A percentile compares a stretch with the other conserved stretches of the same genome.
phyloP scores from a whole-genome alignment of 2,329 filamentous ascomycete species.

The Neonectria coccinea region DNA sequence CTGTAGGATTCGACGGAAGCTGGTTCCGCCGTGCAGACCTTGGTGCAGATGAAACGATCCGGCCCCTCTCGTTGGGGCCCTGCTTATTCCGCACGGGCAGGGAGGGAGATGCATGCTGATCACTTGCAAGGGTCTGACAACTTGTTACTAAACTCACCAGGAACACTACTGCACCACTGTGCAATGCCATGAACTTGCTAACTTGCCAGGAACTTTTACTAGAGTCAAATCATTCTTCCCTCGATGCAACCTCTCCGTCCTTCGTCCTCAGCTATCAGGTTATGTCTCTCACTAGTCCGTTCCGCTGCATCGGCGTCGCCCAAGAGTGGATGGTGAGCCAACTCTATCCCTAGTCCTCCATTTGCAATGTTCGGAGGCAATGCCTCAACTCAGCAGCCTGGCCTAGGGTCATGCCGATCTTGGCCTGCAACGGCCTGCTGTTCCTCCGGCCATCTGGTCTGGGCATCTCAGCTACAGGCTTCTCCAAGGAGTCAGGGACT shows the following conservation, averaged over 20 bases:
- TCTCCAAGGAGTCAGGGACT: background rate
- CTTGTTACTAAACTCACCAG: background rate
- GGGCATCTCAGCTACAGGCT: conserved; percentile 7
- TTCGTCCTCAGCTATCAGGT: background rate
- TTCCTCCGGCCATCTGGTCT: conserved; percentile 12
- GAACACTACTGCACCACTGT: background rate
- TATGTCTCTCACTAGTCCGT: background rate
- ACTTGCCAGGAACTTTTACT: background rate
- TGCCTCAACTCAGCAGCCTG: background rate
- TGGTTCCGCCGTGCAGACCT: conserved; percentile 12
- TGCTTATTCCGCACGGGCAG: conserved; percentile 6
- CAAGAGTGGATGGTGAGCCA: background rate
- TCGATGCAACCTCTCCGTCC: background rate
- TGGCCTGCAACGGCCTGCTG: conserved; percentile 1
- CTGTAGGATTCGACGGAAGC: conserved; percentile 4
- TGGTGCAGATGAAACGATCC: conserved; percentile 19
- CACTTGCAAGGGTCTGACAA: background rate
- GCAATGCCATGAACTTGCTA: background rate
- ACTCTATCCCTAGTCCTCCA: background rate
- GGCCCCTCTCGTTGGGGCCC: conserved; percentile 9
- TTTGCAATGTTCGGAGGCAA: conserved; percentile 7
- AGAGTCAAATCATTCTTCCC: background rate
- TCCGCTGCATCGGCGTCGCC: background rate
- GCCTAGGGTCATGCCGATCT: conserved; percentile 2
- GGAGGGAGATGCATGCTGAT: conserved; percentile 12